phyloP scores from a whole-genome alignment of 371 early-diverging fungal genomes.

The Catenaria anguillulae region DNA sequence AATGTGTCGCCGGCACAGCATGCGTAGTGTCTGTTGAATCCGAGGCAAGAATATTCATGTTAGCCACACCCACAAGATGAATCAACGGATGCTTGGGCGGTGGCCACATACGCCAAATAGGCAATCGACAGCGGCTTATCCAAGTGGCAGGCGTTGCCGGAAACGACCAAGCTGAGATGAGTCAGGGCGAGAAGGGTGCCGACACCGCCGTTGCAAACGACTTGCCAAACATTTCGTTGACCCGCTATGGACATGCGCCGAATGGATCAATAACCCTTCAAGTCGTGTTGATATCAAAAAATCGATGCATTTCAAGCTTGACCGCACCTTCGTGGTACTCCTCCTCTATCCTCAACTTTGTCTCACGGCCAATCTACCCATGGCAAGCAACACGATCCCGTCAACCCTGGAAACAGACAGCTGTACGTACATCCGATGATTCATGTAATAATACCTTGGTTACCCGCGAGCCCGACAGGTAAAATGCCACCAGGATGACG shows the following conservation, averaged over 20 bases:
- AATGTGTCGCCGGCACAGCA: slow-evolving; percentile 60
- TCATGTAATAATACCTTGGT: slow-evolving; percentile 58
- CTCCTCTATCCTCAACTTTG: slow-evolving; percentile 52
- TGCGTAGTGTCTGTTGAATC: slow-evolving; percentile 51
- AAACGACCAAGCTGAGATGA: slow-evolving; percentile 16
- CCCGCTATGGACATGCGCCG: slow-evolving; percentile 28
- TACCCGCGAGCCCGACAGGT: slow-evolving; percentile 47
- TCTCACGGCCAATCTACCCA: slow-evolving; percentile 44
- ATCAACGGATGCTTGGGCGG: neutral
- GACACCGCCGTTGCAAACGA: slow-evolving; percentile 41
- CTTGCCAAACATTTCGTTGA: slow-evolving; percentile 55
- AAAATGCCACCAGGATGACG: slow-evolving; percentile 52
- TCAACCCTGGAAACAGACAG: too few relatives aligned
- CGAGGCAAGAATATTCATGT: too few relatives aligned
- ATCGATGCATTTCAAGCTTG: slow-evolving; percentile 1
- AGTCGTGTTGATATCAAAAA: slow-evolving; percentile 15
- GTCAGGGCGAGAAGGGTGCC: slow-evolving; percentile 12
- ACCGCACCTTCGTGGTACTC: slow-evolving; percentile 11
- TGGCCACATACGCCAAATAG: neutral
- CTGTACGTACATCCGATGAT: neutral
- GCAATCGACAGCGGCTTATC: neutral
- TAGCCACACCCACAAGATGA: slow-evolving; percentile 8
- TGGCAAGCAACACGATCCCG: neutral
- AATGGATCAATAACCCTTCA: too few relatives aligned
- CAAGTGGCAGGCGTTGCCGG: slow-evolving; percentile 31